A percentile compares a stretch with the other conserved stretches of the same genome.
Conservation (phyloP, 2,329 filamentous ascomycete species). For the Thermomyces lanuginosus region DNA sequence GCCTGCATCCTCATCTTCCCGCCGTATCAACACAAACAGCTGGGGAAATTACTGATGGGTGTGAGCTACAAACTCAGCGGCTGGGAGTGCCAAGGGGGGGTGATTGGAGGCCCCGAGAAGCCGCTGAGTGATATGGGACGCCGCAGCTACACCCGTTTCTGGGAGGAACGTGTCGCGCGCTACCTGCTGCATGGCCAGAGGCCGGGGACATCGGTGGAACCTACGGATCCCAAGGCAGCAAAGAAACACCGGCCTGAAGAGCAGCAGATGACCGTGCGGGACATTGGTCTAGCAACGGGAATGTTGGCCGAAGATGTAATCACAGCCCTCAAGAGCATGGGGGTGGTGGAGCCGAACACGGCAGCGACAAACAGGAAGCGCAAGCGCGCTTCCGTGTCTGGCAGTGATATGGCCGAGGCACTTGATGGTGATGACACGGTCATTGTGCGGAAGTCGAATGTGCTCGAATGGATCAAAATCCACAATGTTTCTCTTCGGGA, state of each 20-base stretch:
- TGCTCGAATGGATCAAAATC: conserved; percentile 50
- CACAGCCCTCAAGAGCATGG: conserved; percentile 63
- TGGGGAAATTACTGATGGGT: conserved; percentile 80
- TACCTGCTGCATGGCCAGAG: conserved; percentile 33
- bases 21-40: conserved; percentile 79
- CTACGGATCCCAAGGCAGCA: conserved; percentile 17
- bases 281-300: conserved; percentile 63
- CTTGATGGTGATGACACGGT: conserved; percentile 19
- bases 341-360: conserved; percentile 37
- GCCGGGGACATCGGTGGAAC: conserved; percentile 14
- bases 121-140: conserved; percentile 74
- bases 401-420: too few species aligned
- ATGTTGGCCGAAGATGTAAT: conserved; percentile 76
- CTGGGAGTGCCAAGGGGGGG: conserved; percentile 46
- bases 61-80: conserved; percentile 83
- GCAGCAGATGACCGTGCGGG: conserved; percentile 46
- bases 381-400: not conserved
- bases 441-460: conserved; percentile 39
- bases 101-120: conserved; percentile 84
- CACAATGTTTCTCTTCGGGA: conserved; percentile 48
- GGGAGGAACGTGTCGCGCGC: conserved; percentile 70
- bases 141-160: conserved; percentile 70
- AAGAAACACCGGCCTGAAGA: conserved; percentile 30
- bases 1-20: conserved; percentile 94
- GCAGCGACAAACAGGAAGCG: conserved; percentile 3